Conservation (phyloP, 257 asterid species). For the Solanum neorickii region DNA sequence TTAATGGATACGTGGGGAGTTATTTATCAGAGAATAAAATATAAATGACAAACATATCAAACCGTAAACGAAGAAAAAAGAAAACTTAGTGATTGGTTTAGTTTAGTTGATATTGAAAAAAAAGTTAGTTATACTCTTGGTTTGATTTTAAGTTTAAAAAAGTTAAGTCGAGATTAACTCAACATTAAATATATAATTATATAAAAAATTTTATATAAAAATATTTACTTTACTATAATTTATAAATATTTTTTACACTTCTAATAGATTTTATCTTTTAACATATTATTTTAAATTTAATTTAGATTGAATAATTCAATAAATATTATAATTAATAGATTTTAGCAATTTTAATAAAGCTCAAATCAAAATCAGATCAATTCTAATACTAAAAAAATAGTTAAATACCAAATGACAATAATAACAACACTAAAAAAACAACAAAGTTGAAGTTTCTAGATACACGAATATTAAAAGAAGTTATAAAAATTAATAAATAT, state of each 20-base stretch:
- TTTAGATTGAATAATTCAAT: neutral
- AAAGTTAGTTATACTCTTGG: neutral
- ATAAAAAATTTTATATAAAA: rapidly evolving
- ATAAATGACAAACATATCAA: too few species aligned
- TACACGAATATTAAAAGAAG: neutral
- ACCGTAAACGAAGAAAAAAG: neutral
- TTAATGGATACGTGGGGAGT: neutral
- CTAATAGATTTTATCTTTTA: too few species aligned
- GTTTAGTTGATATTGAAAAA: neutral
- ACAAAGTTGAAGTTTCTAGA: neutral
- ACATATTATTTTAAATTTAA: too few species aligned
- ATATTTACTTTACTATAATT: too few species aligned
- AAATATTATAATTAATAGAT: too few species aligned
- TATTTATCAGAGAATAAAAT: neutral
- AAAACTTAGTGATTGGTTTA: neutral
- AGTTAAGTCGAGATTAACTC: neutral
- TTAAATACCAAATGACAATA: neutral
- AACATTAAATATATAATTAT: too few species aligned
- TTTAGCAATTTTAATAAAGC: neutral
- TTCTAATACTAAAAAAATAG: neutral
- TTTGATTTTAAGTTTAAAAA: neutral
- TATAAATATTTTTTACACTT: too few species aligned
- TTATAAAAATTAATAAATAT: too few species aligned
- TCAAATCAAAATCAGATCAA: neutral
- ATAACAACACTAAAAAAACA: neutral